Evolutionary conservation across 2,329 filamentous ascomycete genomes (phyloP).

Genomic region (Nemania bipapillata): DNA sequence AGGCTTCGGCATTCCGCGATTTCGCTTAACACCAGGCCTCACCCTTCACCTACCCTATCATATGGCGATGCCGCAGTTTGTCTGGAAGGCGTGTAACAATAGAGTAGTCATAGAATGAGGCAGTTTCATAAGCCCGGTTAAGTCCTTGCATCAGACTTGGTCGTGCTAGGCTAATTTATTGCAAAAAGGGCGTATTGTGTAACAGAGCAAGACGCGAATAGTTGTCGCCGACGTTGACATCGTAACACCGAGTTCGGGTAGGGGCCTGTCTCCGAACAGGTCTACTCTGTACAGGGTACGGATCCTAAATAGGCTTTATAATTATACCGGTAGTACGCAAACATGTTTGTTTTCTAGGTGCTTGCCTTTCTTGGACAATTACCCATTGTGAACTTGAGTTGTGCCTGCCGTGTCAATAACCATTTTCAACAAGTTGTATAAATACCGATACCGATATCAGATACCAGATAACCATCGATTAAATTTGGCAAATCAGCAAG

Average conservation of each 20-base stretch:
- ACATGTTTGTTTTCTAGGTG: too few species aligned
- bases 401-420: too few species aligned
- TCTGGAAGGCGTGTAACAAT: not conserved
- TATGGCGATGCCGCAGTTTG: not conserved
- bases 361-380: too few species aligned
- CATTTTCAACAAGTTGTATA: too few species aligned
- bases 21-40: slow-evolving; percentile 6
- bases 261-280: not conserved
- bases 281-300: not conserved
- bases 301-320: not conserved
- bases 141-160: not conserved
- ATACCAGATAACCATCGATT: not conserved
- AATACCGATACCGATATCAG: too few species aligned
- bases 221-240: not conserved
- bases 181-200: too few species aligned
- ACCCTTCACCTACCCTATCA: not conserved
- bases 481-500: not conserved
- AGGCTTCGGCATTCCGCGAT: slow-evolving; percentile 20
- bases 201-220: too few species aligned
- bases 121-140: not conserved
- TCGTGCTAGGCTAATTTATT: too few species aligned
- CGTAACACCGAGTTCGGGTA: slow-evolving; percentile 16
- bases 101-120: not conserved
- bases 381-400: too few species aligned
- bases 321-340: too few species aligned